Evolutionary conservation across 2,329 filamentous ascomycete species (phyloP), one percentile per base, ranked within the genome.

Genomic region (Phialocephala subalpina): DNA sequence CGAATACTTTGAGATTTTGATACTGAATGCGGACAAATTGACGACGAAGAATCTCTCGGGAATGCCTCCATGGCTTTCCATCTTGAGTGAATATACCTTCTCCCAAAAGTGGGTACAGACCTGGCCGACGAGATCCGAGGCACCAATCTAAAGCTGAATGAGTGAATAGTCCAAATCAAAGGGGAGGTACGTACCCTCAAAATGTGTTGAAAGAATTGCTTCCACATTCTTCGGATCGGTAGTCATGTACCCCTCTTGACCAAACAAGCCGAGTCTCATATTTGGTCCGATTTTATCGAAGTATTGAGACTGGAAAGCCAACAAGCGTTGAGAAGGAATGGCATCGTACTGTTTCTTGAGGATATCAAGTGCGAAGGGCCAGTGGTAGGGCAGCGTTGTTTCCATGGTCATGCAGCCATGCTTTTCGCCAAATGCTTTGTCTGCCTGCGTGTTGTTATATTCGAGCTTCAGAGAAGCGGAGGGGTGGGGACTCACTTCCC

Each of bases 51-150:
- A 57, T 20, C n/a, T 57, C 55, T 22, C 55, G 29, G 1, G 55
- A 57, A 25, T 57, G 55, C 16, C n/a, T 57, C 55, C 55, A 57
- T 20, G 29, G 55, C 20, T 40, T 12, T 11, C 55, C 55, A 22
- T 57, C 55, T 38, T 57, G 55, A 12, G 55, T 57, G 33, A 57
- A 57, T 3, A 57, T 57, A 3, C 55, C 55, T 38, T 57, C 55
- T 57, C 55, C 55, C 36, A 57, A 6, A 6, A 57, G 9, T 38
- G 55, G 55, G 22, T 36, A 57, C 4, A 57, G 18, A 20, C 55
- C 55, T 38, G 29, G n/a, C 9, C 55, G 55, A 12, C 29, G 55
- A 11, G 55, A 57, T 1, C 55, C 55, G 3, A 57, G 35, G 3
- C 33, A 16, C 29, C 33, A 57, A 27, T 57, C 55, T 38, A 18